Base-by-base conservation (phyloP, 345 rosid species). In the Populus simonii region DNA sequence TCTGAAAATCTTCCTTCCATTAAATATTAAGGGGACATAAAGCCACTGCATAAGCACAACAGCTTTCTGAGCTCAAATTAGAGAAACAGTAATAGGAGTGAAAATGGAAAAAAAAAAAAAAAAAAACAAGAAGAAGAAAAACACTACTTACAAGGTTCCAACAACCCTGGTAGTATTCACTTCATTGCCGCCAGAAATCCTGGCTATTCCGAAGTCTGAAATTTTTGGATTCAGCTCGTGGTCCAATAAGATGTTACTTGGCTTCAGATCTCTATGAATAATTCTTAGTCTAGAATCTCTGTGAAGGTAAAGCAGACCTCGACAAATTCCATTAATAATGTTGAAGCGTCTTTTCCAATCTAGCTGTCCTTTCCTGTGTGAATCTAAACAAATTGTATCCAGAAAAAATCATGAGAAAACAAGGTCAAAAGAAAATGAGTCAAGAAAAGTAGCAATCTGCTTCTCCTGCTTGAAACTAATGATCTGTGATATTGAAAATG, bases 1-100 rank as follows among this genome's bases (percentile, higher is more conserved):
- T 86, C 81, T 2, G 85, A 90, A 59, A 84, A 87, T 1, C 62
- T 9, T 8, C 89, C 92, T 76, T 66, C 65, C 75, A 88, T 84
- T 45, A 86, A 86, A 79, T 86, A 86, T 76, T 90, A 85, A 0
- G 84, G 88, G 27, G 89, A 71, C 91, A 88, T 90, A 36, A 83
- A 90, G 5, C 88, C 92, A 5, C 86, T 87, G 77, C 68, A 80
- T 38, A 20, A 35, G 1, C 1, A 68, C 27, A 36, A 7, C 57
- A 43, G 7, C 7, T n/a, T 18, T 36, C 18, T 15, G 22, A 49
- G 55, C 17, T 15, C 55, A 16, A 49, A 49, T 15, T 16, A 49
- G 22, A 15, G 22, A 49, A 49, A 49, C 55, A 49, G 55, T 49
- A 16, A 49, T 1, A 1, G 8, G 7, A 49, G 22, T 49, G 22